Evolutionary conservation across 495 filamentous ascomycete genomes (phyloP), one percentile per base, ranked within the genome.

Genomic region (Penicillium salamii): DNA sequence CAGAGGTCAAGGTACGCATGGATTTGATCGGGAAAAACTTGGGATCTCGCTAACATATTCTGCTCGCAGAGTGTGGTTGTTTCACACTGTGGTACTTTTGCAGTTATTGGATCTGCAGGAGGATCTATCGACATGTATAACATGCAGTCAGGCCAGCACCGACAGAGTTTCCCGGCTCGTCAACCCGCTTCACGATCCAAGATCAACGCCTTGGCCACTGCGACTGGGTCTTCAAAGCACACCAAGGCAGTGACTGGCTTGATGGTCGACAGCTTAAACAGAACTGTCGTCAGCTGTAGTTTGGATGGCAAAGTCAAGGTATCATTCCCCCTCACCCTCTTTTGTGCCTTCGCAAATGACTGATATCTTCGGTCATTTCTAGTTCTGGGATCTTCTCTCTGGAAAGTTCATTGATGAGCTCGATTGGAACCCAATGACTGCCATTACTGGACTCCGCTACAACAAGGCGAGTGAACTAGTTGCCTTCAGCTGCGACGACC

Each of bases 51-150:
- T 63, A 42, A 63, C 7, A 4, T 29, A 9, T 37, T 55, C 19
- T 15, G 6, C 32, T 44, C 21, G 45, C 42, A 87, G 64, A 89
- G 85, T 26, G 91, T 99, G 13, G 81, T 89, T 3, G 83, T 97
- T 48, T 93, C 88, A 28, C 79, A 87, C 8, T 97, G 93, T 68
- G 95, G 93, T 49, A 96, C 86, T 2, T 99, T 99, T 70, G 90
- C 89, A 21, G 66, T 97, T n/a, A 70, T 99, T 14, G 93, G 95
- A 4, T 96, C 90, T 13, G 80, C 78, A 21, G 83, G 78, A 20
- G 93, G 93, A 31, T 79, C 80, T 32, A 82, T 99, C 49, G 88
- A 92, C 58, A 88, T 96, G 84, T 97, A 87, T 77, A 99, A 99
- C 65, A 75, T 99, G 53, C 93, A 99, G 63, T 97, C 91, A 19